Evolutionary conservation across 176 grass and related monocot species (phyloP).

Genomic region (Coix lacrymajobi): DNA sequence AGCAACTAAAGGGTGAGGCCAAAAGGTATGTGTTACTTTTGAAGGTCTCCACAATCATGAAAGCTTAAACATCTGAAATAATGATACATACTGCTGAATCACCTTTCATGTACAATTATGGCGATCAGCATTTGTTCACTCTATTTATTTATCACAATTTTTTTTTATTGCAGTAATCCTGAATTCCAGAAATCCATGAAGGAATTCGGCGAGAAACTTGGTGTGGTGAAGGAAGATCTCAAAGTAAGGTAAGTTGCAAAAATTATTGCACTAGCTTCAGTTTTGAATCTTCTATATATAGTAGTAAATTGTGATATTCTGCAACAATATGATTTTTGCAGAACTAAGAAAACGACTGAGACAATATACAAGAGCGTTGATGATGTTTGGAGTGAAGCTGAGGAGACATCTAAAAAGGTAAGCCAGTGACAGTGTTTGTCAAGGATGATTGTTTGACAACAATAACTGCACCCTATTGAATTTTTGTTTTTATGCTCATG

Average conservation of each 20-base stretch:
- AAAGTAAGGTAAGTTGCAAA: conserved; percentile 63
- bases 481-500: background rate
- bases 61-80: background rate
- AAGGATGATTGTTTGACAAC: background rate
- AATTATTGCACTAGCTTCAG: background rate
- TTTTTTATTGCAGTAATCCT: conserved; percentile 58
- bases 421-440: background rate
- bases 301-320: background rate
- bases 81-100: background rate
- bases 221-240: conserved; percentile 85
- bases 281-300: conserved; percentile 6
- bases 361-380: conserved; percentile 80
- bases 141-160: conserved; percentile 13
- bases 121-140: conserved; percentile 1
- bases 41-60: background rate
- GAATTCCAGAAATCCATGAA: conserved; percentile 90
- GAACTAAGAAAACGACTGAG: conserved; percentile 69
- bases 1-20: conserved; percentile 92
- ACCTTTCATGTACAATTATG: background rate
- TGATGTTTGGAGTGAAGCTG: conserved; percentile 81
- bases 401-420: conserved; percentile 89
- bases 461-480: background rate
- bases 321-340: conserved; percentile 4
- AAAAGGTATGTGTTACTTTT: conserved; percentile 53
- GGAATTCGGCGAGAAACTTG: conserved; percentile 87